Percentiles rank a stretch among this genome's conserved stretches.
phyloP scores from a whole-genome alignment of 176 grass and related monocot genomes.

The Rhynchospora pubera region DNA sequence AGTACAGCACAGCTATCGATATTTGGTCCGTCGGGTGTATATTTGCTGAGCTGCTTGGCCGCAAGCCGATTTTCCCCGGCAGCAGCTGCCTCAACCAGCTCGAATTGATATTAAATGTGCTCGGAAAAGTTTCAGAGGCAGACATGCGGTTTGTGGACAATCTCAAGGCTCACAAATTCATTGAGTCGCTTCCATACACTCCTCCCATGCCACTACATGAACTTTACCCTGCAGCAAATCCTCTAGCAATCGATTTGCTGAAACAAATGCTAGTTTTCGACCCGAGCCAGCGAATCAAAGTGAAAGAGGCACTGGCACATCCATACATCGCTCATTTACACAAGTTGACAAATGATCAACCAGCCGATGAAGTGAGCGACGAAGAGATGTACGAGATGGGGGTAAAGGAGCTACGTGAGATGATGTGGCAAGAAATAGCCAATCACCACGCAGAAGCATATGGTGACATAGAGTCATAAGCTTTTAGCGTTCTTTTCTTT shows the following conservation, averaged over 20 bases:
- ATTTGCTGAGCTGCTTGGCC: slow-evolving; percentile 41
- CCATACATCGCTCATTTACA: slow-evolving; percentile 37
- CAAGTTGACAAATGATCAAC: slow-evolving; percentile 26
- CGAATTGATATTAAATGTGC: slow-evolving; percentile 34
- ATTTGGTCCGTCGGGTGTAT: slow-evolving; percentile 46
- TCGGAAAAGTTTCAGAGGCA: slow-evolving; percentile 31
- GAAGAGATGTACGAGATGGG: slow-evolving; percentile 9
- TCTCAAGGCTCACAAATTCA: slow-evolving; percentile 33
- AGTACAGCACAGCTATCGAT: slow-evolving; percentile 41
- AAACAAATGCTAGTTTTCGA: slow-evolving; percentile 43
- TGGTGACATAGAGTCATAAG: no score
- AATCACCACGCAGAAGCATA: slow-evolving; percentile 34
- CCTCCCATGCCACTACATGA: slow-evolving; percentile 27
- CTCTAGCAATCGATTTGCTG: slow-evolving; percentile 34
- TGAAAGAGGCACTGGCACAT: slow-evolving; percentile 28
- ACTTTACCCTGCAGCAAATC: slow-evolving; percentile 36
- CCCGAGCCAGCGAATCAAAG: slow-evolving; percentile 33
- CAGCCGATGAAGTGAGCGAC: slow-evolving; percentile 35
- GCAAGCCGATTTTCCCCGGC: slow-evolving; percentile 42
- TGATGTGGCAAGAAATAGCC: slow-evolving; percentile 42
- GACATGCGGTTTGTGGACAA: slow-evolving; percentile 40
- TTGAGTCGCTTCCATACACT: slow-evolving; percentile 38
- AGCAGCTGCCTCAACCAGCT: slow-evolving; percentile 41
- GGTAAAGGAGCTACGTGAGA: slow-evolving; percentile 37
- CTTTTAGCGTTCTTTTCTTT: no score